Conservation (phyloP, 306 rosid genomes). For the Calophaca sinica region DNA sequence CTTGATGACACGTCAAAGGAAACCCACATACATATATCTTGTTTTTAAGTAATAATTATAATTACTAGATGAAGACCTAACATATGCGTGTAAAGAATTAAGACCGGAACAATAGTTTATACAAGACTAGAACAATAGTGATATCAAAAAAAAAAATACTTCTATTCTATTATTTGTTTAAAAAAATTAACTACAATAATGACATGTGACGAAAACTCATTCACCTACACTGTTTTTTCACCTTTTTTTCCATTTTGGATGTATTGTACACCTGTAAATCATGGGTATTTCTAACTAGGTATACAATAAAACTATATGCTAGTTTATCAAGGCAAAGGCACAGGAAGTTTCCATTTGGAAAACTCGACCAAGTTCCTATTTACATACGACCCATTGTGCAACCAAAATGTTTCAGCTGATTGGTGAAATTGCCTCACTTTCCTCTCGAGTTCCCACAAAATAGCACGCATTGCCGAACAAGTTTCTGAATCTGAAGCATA, state of each 20-base stretch:
- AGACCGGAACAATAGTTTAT: slow-evolving; percentile 28
- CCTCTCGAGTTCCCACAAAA: slow-evolving; percentile 95
- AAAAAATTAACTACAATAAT: too few relatives aligned
- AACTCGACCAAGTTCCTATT: slow-evolving; percentile 76
- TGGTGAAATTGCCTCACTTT: slow-evolving; percentile 91
- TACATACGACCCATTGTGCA: slow-evolving; percentile 81
- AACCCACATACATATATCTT: too few relatives aligned
- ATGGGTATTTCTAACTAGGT: too few relatives aligned
- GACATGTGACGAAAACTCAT: too few relatives aligned
- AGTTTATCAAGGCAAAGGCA: slow-evolving; percentile 76
- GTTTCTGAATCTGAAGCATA: slow-evolving; percentile 72
- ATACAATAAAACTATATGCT: slow-evolving; percentile 25
- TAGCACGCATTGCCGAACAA: slow-evolving; percentile 91
- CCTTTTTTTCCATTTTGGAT: too few relatives aligned
- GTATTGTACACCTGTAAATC: too few relatives aligned
- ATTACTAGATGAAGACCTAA: slow-evolving; percentile 14
- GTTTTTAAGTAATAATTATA: too few relatives aligned
- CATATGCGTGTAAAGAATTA: slow-evolving; percentile 32
- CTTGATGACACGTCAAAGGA: too few relatives aligned
- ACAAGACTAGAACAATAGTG: background rate
- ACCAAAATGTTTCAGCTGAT: slow-evolving; percentile 94
- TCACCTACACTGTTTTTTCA: too few relatives aligned
- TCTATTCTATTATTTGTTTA: too few relatives aligned
- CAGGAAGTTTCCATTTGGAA: slow-evolving; percentile 77
- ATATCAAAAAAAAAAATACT: too few relatives aligned